A percentile compares a stretch with the other conserved stretches of the same genome.
Evolutionary conservation across 345 rosid species (phyloP).

Genomic region (Eucalyptus pauciflora): DNA sequence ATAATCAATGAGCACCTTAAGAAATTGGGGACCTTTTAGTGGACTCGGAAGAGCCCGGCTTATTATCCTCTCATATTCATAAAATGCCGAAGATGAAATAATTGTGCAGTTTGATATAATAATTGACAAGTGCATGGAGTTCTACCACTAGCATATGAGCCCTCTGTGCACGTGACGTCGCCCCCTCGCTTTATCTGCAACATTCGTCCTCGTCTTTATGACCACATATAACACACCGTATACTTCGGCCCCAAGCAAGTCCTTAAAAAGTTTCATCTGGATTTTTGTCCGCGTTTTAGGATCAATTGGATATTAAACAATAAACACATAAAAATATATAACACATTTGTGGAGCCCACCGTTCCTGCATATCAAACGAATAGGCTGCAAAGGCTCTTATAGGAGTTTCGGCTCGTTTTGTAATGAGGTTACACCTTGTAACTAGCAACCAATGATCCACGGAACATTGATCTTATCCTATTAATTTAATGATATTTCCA

Average conservation of each 20-base stretch:
- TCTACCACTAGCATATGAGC: neutral
- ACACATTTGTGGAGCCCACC: fast-evolving
- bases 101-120: neutral
- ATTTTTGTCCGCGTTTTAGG: no score
- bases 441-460: no score
- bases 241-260: no score
- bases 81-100: neutral
- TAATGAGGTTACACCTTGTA: no score
- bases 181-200: neutral
- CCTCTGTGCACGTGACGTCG: neutral
- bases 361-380: no score
- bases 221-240: neutral
- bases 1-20: neutral
- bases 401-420: no score
- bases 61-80: neutral
- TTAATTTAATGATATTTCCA: neutral
- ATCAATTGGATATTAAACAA: no score
- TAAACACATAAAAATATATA: no score
- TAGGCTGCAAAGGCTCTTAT: no score
- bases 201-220: neutral
- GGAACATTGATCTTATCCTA: neutral
- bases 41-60: neutral
- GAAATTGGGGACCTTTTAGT: neutral
- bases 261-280: no score
- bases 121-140: neutral